These are phyloP conservation scores for Kodamaea arcana DNA, from an alignment of 1,139 yeast species.

Conservation along the genomic window DNA sequence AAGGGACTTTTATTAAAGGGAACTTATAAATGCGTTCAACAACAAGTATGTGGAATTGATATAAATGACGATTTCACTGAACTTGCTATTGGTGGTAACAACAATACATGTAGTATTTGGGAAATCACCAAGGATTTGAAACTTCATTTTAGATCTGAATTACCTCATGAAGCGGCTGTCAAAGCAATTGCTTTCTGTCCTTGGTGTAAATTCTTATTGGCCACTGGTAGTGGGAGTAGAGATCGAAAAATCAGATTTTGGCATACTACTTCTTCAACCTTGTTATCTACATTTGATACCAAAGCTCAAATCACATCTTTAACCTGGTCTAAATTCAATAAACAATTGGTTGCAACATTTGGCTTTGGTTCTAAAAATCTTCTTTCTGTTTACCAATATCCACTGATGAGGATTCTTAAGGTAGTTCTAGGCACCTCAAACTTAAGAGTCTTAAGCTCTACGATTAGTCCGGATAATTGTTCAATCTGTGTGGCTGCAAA, in stretches of 20 bases:
- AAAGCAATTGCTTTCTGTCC: constrained; percentile 46
- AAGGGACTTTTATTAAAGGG: constrained; percentile 11
- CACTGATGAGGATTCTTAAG: constrained; percentile 47
- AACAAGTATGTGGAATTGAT: constrained; percentile 69
- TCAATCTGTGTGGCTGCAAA: constrained; percentile 70
- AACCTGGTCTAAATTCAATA: constrained; percentile 63
- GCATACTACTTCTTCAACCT: constrained; percentile 76
- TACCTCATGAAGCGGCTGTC: constrained; percentile 44
- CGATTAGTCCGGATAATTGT: constrained; percentile 57
- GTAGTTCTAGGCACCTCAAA: constrained; percentile 52
- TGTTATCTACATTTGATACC: constrained; percentile 52
- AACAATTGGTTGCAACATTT: constrained; percentile 71
- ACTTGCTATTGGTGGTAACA: constrained; percentile 71
- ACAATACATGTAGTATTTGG: constrained; percentile 69
- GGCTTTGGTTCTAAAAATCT: constrained; percentile 52
- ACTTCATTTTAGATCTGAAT: constrained; percentile 42
- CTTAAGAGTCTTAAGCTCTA: constrained; percentile 61
- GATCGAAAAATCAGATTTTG: constrained; percentile 62
- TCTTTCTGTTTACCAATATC: constrained; percentile 54
- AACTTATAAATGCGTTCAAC: constrained; percentile 49
- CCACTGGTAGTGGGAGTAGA: constrained; percentile 43
- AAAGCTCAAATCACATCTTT: constrained; percentile 76
- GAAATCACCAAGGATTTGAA: constrained; percentile 34
- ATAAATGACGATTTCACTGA: constrained; percentile 45
- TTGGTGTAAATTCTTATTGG: constrained; percentile 37